Evolutionary conservation across 257 asterid species (phyloP).

Genomic region (Scutellaria barbata): DNA sequence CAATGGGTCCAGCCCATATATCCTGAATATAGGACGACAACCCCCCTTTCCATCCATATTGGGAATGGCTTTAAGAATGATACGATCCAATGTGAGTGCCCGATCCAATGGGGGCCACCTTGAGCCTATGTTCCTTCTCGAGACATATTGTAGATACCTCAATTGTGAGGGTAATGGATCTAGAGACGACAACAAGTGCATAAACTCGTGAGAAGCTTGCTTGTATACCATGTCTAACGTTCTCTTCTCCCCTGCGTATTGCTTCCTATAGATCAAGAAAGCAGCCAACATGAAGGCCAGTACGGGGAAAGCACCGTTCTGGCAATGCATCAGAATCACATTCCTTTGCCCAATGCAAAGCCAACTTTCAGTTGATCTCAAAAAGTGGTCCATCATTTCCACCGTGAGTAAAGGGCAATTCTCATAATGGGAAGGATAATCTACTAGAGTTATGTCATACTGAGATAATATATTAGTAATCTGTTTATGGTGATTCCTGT

Average conservation of each 20-base stretch:
- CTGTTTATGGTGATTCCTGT: slow-evolving; percentile 45
- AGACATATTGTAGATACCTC: slow-evolving; percentile 70
- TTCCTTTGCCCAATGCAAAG: slow-evolving; percentile 60
- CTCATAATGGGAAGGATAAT: slow-evolving; percentile 53
- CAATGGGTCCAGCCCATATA: slow-evolving; percentile 63
- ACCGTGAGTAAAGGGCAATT: slow-evolving; percentile 59
- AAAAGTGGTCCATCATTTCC: slow-evolving; percentile 67
- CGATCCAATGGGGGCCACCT: slow-evolving; percentile 64
- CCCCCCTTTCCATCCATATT: slow-evolving; percentile 58
- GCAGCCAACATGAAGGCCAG: slow-evolving; percentile 68
- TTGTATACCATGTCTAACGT: slow-evolving; percentile 71
- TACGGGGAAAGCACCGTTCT: slow-evolving; percentile 57
- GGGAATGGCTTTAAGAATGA: slow-evolving; percentile 59
- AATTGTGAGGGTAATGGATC: slow-evolving; percentile 76
- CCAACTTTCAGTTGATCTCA: slow-evolving; percentile 69
- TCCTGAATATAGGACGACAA: slow-evolving; percentile 58
- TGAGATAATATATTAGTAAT: slow-evolving; percentile 42
- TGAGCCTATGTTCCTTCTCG: slow-evolving; percentile 56
- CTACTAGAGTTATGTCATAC: slow-evolving; percentile 51
- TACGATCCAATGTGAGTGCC: slow-evolving; percentile 55
- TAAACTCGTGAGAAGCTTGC: slow-evolving; percentile 59
- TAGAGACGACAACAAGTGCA: slow-evolving; percentile 50
- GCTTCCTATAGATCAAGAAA: slow-evolving; percentile 56
- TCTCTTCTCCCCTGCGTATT: slow-evolving; percentile 54
- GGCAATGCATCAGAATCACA: slow-evolving; percentile 68